Evolutionary conservation across 1,284 basidiomycete genomes (phyloP), one percentile per base, ranked within the genome.

Genomic region (Naganishia albida): DNA sequence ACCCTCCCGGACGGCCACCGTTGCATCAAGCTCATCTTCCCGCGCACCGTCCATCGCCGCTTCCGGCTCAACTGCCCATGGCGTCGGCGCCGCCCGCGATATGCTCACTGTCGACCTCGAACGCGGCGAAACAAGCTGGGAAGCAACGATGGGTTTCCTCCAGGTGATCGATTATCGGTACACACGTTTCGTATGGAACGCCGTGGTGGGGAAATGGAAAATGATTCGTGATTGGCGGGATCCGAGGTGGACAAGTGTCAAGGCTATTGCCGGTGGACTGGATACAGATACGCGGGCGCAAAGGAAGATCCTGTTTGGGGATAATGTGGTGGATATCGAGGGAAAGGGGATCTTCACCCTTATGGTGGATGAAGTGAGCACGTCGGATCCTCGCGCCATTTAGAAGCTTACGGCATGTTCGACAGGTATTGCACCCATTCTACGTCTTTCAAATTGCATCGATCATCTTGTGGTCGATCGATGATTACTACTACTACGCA

Each of bases 391-490:
- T 23, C 44, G 51, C 52, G 48, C 38, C 12, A 10, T 40, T 55
- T 38, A 40, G 25, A 18, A 38, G 20, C 34, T 44, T 20, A 39
- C 12, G 23, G 1, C 23, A 59, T 20, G 16, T 38, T 63, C 40
- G 42, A 8, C 64, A 90, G 89, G 85, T 93, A 57, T 88, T 97
- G 39, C 93, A 97, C 75, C 93, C 93, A 0, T 97, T 97, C 80
- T 97, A 96, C 75, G 89, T 99, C 64, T 99, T 99, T 78, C 96
- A 99, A 84, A 89, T 99, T 70, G 93, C 93, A 54, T 96, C 93
- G 68, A 91, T 99, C 71, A 81, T 91, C 26, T 81, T 99, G 12
- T 99, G 96, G 96, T 89, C 89, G 2, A 72, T 98, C 63, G 96
- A 99, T 73, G 85, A 98, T 74, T 94, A 97, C 74, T 95, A 90